Percentiles rank a stretch among this genome's conserved stretches.
Conservation (phyloP, 371 early-diverging fungal species). For the Neoconidiobolus thromboides region DNA sequence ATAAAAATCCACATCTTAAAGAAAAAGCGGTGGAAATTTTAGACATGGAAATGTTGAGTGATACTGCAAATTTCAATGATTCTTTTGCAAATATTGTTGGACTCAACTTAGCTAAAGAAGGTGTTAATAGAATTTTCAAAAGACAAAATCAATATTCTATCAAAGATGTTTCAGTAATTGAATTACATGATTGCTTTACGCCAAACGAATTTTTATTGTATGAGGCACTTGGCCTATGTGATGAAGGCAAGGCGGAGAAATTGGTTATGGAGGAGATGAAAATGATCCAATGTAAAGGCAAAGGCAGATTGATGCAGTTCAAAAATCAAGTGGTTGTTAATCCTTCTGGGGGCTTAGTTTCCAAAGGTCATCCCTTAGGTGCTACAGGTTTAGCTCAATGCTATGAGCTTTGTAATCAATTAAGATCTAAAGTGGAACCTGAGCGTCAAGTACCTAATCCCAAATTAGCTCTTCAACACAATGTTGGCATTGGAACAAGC, state of each 20-base stretch:
- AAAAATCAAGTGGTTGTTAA: slow-evolving; percentile 34
- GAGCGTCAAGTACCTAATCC: slow-evolving; percentile 49
- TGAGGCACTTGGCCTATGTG: slow-evolving; percentile 50
- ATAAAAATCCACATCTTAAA: slow-evolving; percentile 29
- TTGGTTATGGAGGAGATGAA: slow-evolving; percentile 15
- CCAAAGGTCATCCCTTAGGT: slow-evolving; percentile 66
- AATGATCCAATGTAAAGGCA: slow-evolving; percentile 34
- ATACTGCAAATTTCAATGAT: slow-evolving; percentile 35
- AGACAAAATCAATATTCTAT: slow-evolving; percentile 31
- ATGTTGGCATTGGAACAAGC: slow-evolving; percentile 61
- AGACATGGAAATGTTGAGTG: slow-evolving; percentile 53
- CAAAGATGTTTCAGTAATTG: slow-evolving; percentile 45
- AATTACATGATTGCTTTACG: slow-evolving; percentile 67
- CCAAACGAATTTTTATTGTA: slow-evolving; percentile 63
- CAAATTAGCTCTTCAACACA: slow-evolving; percentile 53
- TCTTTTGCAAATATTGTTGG: slow-evolving; percentile 49
- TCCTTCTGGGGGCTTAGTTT: slow-evolving; percentile 62
- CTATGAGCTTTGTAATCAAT: slow-evolving; percentile 38
- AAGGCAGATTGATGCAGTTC: slow-evolving; percentile 6
- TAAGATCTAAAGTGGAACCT: slow-evolving; percentile 41
- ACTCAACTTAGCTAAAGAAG: slow-evolving; percentile 47
- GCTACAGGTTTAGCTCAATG: slow-evolving; percentile 69
- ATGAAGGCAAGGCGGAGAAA: slow-evolving; percentile 37
- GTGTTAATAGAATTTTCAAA: slow-evolving; percentile 28
- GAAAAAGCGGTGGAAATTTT: slow-evolving; percentile 50